These are phyloP conservation scores for Medicago truncatula DNA, from an alignment of 306 rosid species.

Conservation along the genomic window MtrunA17r5.0-ANR NC_053049.1:34731501-34732000, in stretches of 20 bases:
- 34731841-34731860: constrained; percentile 72
- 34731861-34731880: constrained; percentile 61
- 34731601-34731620: constrained; percentile 50
- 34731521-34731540: constrained; percentile 67
- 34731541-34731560: constrained; percentile 79
- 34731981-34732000: constrained; percentile 51
- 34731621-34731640: constrained; percentile 50
- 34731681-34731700: constrained; percentile 54
- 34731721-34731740: constrained; percentile 69
- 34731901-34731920: constrained; percentile 49
- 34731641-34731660: constrained; percentile 22
- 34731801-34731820: constrained; percentile 63
- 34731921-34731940: constrained; percentile 45
- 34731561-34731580: constrained; percentile 83
- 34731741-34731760: constrained; percentile 72
- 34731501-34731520: constrained; percentile 63
- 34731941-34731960: constrained; percentile 41
- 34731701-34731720: constrained; percentile 56
- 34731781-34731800: constrained; percentile 44
- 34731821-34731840: constrained; percentile 71
- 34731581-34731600: constrained; percentile 69
- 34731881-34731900: constrained; percentile 56
- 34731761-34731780: constrained; percentile 36
- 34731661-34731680: constrained; percentile 38
- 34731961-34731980: constrained; percentile 52